Percentiles rank a stretch among this genome's conserved stretches.
phyloP scores from a whole-genome alignment of 345 rosid genomes.

The Psidium friedrichsthalianum region DNA sequence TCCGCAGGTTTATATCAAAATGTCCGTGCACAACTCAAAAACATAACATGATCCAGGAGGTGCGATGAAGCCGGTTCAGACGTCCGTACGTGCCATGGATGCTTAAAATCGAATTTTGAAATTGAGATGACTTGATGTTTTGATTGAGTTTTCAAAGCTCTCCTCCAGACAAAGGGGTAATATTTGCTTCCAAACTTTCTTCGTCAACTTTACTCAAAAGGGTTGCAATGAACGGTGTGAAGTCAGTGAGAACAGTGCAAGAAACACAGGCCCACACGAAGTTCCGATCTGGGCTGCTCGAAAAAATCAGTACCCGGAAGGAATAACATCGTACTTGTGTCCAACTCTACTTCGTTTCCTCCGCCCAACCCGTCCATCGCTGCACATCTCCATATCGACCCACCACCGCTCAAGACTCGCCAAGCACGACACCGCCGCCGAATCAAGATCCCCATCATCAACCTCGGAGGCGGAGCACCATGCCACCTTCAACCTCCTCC shows the following conservation, averaged over 20 bases:
- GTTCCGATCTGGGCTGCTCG: background rate
- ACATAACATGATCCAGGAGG: background rate
- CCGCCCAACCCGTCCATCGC: too few relatives aligned
- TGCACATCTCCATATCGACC: too few relatives aligned
- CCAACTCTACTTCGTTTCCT: background rate
- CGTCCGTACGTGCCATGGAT: background rate
- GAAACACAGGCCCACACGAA: background rate
- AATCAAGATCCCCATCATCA: background rate
- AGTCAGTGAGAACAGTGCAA: background rate
- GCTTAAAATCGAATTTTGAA: background rate
- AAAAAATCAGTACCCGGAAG: background rate
- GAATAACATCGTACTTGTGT: background rate
- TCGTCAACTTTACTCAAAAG: background rate
- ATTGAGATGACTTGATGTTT: background rate
- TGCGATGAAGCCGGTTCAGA: background rate
- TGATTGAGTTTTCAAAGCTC: background rate
- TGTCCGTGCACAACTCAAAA: too few relatives aligned
- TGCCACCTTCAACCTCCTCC: background rate
- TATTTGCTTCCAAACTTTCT: background rate
- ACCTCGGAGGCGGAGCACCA: background rate
- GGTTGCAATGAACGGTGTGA: too few relatives aligned
- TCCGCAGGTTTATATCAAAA: background rate
- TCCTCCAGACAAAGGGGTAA: background rate
- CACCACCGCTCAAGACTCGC: background rate
- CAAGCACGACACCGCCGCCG: background rate